Base-by-base conservation (phyloP, 805 yeast genomes). In the Cyberlindnera saturnus region DNA sequence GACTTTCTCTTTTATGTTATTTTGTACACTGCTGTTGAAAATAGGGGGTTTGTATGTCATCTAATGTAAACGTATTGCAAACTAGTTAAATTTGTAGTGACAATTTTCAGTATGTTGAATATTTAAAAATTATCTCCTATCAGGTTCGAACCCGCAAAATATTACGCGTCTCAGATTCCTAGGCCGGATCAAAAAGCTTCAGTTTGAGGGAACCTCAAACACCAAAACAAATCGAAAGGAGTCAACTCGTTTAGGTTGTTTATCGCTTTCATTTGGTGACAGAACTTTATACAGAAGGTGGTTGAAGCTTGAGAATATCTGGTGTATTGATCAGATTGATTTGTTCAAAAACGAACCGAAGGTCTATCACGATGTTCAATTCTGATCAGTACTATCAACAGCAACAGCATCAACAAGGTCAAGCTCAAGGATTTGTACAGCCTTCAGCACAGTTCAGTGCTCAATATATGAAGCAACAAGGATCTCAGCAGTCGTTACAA, bases 401-500 rank as follows among this genome's bases (percentile, higher is more conserved):
- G 34, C 47, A 44, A 34, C 49, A 47, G 32, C 45, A 43, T 32
- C 49, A 43, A 15, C 46, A 43, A 19, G 40, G 39, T 8, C 43
- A 34, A 14, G 56, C 52, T 11, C 53, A 56, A 23, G 54, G 60
- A 17, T 49, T 59, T 11, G 50, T 51, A 33, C 71, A 68, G 29
- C 69, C 69, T 1, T 54, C 59, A 5, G 63, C 64, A 2, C 62
- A 55, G 39, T 67, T 66, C 42, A 62, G 67, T 38, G 45, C 59
- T 6, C 64, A 60, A 39, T 66, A 66, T 42, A 57, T 64, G 62
- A 59, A 58, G 39, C 69, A 63, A 36, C 71, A 66, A 45, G 62
- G 60, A 16, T 67, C 71, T 1, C 69, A 65, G 15, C 69, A 60
- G 34, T 67, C 71, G 1, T 48, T 67, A 17, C 70, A 64, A 44